Evolutionary conservation across 2,329 filamentous ascomycete genomes (phyloP).

Genomic region (Fusarium nelsonii): DNA sequence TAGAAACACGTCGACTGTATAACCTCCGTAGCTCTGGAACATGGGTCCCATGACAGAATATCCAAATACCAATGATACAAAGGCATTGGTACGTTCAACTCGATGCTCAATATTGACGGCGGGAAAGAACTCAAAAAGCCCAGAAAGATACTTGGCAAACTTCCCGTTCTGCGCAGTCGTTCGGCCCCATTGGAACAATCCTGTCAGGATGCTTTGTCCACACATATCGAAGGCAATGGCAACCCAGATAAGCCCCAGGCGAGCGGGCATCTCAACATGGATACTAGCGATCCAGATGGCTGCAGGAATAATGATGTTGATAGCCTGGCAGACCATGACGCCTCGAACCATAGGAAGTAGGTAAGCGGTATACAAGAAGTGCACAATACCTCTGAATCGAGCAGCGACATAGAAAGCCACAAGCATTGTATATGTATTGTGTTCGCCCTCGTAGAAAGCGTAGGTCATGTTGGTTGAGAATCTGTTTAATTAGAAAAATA

Average conservation of each 20-base stretch:
- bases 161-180: slow-evolving; percentile 32
- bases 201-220: slow-evolving; percentile 58
- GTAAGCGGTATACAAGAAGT: slow-evolving; percentile 60
- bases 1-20: slow-evolving; percentile 67
- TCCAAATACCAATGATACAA: slow-evolving; percentile 73
- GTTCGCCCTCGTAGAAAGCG: slow-evolving; percentile 60
- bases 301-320: slow-evolving; percentile 60
- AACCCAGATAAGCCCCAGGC: slow-evolving; percentile 67
- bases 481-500: slow-evolving; percentile 39
- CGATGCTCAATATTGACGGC: slow-evolving; percentile 75
- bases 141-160: slow-evolving; percentile 47
- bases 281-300: slow-evolving; percentile 72
- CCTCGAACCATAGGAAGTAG: slow-evolving; percentile 69
- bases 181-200: slow-evolving; percentile 52
- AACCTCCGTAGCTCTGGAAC: slow-evolving; percentile 64
- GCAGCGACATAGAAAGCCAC: slow-evolving; percentile 72
- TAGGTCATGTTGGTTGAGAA: slow-evolving; percentile 73
- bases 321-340: slow-evolving; percentile 64
- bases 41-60: slow-evolving; percentile 72
- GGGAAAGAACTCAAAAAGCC: slow-evolving; percentile 69
- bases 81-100: slow-evolving; percentile 73
- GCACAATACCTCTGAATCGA: slow-evolving; percentile 64
- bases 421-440: slow-evolving; percentile 68
- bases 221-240: slow-evolving; percentile 68
- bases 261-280: slow-evolving; percentile 66